A percentile compares a stretch with the other conserved stretches of the same genome.
phyloP scores from a whole-genome alignment of 768 basidiomycete species.

The Psilocybe cyanescens region DNA sequence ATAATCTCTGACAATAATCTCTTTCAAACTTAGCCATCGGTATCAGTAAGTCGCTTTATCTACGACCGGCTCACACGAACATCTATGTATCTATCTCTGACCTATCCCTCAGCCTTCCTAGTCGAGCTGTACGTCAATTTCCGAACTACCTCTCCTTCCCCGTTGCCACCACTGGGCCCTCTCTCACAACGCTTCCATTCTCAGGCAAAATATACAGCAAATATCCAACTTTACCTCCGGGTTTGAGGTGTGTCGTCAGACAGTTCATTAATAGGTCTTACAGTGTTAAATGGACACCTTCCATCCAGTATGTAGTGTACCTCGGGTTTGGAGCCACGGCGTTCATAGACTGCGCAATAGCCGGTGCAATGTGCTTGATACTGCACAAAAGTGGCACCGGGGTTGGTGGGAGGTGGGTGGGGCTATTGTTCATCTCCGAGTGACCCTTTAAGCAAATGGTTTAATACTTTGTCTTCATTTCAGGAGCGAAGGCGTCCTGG shows the following conservation, averaged over 20 bases:
- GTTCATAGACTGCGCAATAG: constrained; percentile 32
- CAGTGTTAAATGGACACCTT: neutral
- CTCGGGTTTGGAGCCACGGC: constrained; percentile 33
- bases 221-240: constrained; percentile 21
- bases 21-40: constrained; percentile 18
- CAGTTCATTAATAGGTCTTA: no score
- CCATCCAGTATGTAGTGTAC: constrained; percentile 32
- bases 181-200: neutral
- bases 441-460: no score
- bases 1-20: neutral
- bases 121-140: constrained; percentile 21
- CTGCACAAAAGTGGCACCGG: constrained; percentile 31
- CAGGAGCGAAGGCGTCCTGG: constrained; percentile 31
- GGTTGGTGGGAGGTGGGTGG: constrained; percentile 19
- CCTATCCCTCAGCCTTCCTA: constrained; percentile 20
- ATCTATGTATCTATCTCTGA: neutral
- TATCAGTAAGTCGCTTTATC: constrained; percentile 20
- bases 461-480: no score
- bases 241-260: constrained; percentile 21
- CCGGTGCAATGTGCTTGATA: constrained; percentile 34
- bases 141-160: neutral
- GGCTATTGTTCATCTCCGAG: no score
- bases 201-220: constrained; percentile 20
- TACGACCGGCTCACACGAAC: neutral
- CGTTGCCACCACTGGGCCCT: neutral